Evolutionary conservation across 1,139 yeast genomes (phyloP).

Genomic region (Pneumocystis wakefieldiae): DNA sequence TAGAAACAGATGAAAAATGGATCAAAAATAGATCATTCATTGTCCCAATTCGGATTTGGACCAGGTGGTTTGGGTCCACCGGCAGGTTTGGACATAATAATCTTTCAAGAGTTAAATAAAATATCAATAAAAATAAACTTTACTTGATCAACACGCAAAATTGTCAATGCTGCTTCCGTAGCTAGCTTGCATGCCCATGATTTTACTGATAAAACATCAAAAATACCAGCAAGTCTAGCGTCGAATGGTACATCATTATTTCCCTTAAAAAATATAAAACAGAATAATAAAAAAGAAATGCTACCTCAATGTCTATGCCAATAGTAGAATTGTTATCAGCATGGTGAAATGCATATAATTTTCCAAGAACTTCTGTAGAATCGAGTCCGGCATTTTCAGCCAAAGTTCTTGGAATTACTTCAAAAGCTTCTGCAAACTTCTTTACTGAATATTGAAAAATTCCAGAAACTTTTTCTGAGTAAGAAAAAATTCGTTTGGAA

Average conservation of each 20-base stretch:
- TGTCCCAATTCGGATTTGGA: slow-evolving; percentile 13
- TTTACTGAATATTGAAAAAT: slow-evolving; percentile 84
- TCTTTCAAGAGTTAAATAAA: slow-evolving; percentile 16
- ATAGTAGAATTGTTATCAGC: slow-evolving; percentile 27
- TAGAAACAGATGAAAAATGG: background rate
- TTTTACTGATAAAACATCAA: slow-evolving; percentile 68
- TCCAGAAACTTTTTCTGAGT: slow-evolving; percentile 91
- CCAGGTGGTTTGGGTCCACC: slow-evolving; percentile 15
- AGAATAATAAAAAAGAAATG: background rate
- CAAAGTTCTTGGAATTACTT: slow-evolving; percentile 77
- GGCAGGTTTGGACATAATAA: slow-evolving; percentile 12
- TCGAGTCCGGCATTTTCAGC: slow-evolving; percentile 94
- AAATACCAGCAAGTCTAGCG: slow-evolving; percentile 52
- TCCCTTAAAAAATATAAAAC: background rate
- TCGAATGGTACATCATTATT: slow-evolving; percentile 46
- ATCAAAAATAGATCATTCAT: slow-evolving; percentile 16
- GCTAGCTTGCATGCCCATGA: slow-evolving; percentile 82
- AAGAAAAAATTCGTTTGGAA: slow-evolving; percentile 59
- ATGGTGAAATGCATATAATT: slow-evolving; percentile 74
- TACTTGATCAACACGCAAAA: slow-evolving; percentile 77
- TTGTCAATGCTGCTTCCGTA: slow-evolving; percentile 87
- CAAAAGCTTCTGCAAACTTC: slow-evolving; percentile 87
- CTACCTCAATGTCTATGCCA: slow-evolving; percentile 65
- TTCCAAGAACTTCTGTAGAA: slow-evolving; percentile 72
- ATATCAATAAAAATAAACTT: slow-evolving; percentile 61